Percentiles rank a stretch among this genome's conserved stretches.
These are phyloP conservation scores for Sequoia sempervirens DNA, from an alignment of 75 land plant species.

Conservation along the genomic window DNA sequence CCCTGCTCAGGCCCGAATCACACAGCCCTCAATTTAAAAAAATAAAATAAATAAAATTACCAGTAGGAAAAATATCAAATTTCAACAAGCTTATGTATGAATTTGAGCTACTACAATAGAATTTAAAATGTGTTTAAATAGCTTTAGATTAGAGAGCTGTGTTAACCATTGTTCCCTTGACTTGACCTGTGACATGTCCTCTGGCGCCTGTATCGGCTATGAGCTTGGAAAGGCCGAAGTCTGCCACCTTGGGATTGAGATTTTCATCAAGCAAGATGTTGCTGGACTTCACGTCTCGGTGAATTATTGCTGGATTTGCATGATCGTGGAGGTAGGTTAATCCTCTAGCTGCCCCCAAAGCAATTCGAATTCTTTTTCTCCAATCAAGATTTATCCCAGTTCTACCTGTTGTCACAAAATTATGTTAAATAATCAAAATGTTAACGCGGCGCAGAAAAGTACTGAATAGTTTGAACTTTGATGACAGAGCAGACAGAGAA, in stretches of 20 bases:
- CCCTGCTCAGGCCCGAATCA: conserved; percentile 34
- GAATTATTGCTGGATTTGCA: neutral
- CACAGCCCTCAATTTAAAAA: neutral
- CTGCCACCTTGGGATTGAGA: no score
- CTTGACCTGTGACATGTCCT: conserved; percentile 57
- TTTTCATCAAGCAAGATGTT: no score
- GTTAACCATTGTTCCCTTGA: conserved; percentile 52
- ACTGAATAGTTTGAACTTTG: conserved; percentile 25
- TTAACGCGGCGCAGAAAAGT: neutral
- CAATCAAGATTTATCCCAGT: conserved; percentile 18
- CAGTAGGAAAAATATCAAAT: neutral
- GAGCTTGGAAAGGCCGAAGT: conserved; percentile 18
- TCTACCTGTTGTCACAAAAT: neutral
- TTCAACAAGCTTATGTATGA: neutral
- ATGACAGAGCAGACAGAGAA: conserved; percentile 2
- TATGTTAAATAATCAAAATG: conserved; percentile 24
- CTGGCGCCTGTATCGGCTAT: conserved; percentile 31
- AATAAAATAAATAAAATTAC: no score
- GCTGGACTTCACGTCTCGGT: no score
- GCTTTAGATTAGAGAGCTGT: conserved; percentile 31
- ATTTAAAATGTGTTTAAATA: neutral
- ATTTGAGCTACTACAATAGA: neutral
- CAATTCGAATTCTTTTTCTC: conserved; percentile 17
- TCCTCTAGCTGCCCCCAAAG: conserved; percentile 26
- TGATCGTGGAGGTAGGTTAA: conserved; percentile 28